phyloP scores from a whole-genome alignment of 1,284 basidiomycete genomes.

The Exobasidium rhododendri region DNA sequence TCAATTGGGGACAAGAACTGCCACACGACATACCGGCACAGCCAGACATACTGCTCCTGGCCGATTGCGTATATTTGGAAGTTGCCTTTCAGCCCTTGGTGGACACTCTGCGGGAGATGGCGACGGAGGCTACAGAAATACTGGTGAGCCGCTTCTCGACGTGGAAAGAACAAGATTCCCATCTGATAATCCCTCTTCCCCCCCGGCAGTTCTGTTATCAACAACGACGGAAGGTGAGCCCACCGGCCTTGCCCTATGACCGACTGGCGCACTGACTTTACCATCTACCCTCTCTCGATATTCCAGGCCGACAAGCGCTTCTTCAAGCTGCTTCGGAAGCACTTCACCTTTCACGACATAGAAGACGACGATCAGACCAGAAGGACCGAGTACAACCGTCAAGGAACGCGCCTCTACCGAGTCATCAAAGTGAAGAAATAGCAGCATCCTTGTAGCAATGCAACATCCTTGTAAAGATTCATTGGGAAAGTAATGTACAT shows the following conservation, averaged over 20 bases:
- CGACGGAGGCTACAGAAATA: slow-evolving; percentile 57
- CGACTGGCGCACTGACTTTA: not conserved
- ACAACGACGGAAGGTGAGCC: slow-evolving; percentile 78
- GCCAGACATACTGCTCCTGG: slow-evolving; percentile 61
- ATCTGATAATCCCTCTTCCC: not conserved
- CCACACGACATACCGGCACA: slow-evolving; percentile 51
- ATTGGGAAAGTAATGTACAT: too few species aligned
- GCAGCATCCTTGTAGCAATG: too few species aligned
- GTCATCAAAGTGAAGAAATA: slow-evolving; percentile 17
- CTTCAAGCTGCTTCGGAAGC: slow-evolving; percentile 74
- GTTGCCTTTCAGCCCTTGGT: slow-evolving; percentile 80
- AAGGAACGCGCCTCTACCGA: slow-evolving; percentile 40
- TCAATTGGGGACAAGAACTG: slow-evolving; percentile 53
- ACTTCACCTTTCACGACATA: slow-evolving; percentile 75
- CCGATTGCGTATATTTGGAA: slow-evolving; percentile 93
- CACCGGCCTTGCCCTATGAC: not conserved
- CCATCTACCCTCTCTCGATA: not conserved
- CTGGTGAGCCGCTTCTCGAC: too few species aligned
- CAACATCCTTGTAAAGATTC: too few species aligned
- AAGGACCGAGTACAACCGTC: slow-evolving; percentile 29
- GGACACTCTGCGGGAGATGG: slow-evolving; percentile 69
- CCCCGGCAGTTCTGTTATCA: slow-evolving; percentile 73
- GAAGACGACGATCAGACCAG: slow-evolving; percentile 37
- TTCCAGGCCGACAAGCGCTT: slow-evolving; percentile 82
- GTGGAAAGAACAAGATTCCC: not conserved